phyloP scores from a whole-genome alignment of 1,139 yeast species.

The Lodderomyces pseudojiufengensis region DNA sequence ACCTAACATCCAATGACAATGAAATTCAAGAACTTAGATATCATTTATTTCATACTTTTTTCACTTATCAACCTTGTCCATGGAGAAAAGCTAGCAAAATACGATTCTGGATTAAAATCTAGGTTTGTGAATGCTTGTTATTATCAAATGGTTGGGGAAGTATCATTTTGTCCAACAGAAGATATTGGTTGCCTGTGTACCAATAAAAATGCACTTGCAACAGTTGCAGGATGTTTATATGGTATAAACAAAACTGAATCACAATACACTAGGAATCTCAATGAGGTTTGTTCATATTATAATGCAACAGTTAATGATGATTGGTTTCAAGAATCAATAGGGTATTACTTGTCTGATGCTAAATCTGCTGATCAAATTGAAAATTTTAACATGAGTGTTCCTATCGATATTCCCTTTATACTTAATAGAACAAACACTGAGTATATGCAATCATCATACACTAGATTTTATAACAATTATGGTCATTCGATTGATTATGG shows the following conservation, averaged over 20 bases:
- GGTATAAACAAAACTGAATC: conserved; percentile 5
- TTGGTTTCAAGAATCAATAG: conserved; percentile 17
- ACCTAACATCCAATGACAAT: too few species aligned
- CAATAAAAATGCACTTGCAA: conserved; percentile 13
- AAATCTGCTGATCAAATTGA: conserved; percentile 18
- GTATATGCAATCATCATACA: conserved; percentile 5
- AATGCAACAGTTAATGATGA: conserved; percentile 15
- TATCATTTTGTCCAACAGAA: background rate
- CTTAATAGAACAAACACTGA: conserved; percentile 1
- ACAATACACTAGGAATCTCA: background rate
- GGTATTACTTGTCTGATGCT: conserved; percentile 18
- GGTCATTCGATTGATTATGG: conserved; percentile 45
- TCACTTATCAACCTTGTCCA: too few species aligned
- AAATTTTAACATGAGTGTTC: conserved; percentile 19
- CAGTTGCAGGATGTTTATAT: conserved; percentile 17
- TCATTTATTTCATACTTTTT: too few species aligned
- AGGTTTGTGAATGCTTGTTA: background rate
- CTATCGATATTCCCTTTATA: conserved; percentile 5
- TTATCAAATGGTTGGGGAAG: background rate
- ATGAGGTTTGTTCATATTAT: conserved; percentile 5
- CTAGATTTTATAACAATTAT: conserved; percentile 25
- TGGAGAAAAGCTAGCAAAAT: too few species aligned
- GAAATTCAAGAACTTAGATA: too few species aligned
- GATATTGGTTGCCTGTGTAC: conserved; percentile 12
- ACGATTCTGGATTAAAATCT: too few species aligned